A percentile compares a stretch with the other conserved stretches of the same genome.
phyloP scores from a whole-genome alignment of 306 rosid species.

The Vicia sativa region DNA sequence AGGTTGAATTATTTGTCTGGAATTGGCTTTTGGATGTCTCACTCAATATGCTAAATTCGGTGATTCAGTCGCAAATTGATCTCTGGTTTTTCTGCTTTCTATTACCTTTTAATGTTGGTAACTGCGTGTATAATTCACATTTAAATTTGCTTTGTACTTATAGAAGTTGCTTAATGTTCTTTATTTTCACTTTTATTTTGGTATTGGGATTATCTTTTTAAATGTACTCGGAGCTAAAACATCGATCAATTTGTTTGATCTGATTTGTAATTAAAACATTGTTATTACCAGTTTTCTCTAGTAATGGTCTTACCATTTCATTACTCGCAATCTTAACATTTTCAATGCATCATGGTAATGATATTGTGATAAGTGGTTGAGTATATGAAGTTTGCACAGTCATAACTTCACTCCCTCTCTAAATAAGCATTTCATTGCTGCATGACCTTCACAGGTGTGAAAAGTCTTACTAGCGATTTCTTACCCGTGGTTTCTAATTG shows the following conservation, averaged over 20 bases:
- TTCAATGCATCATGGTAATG: background rate
- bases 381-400: too few relatives aligned
- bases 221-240: background rate
- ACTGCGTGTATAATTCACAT: conserved; percentile 7
- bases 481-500: too few relatives aligned
- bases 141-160: conserved; percentile 29
- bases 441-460: too few relatives aligned
- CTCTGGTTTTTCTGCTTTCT: conserved; percentile 41
- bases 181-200: background rate
- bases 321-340: background rate
- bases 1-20: conserved; percentile 24
- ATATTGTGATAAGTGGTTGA: background rate
- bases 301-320: background rate
- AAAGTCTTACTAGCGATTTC: too few relatives aligned
- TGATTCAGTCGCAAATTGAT: conserved; percentile 18
- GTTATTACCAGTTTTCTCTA: background rate
- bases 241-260: conserved; percentile 14
- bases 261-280: background rate
- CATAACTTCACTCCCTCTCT: too few relatives aligned
- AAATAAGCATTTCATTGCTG: too few relatives aligned
- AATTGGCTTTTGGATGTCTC: conserved; percentile 33
- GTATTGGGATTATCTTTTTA: background rate
- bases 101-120: conserved; percentile 36
- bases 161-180: conserved; percentile 15
- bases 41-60: conserved; percentile 20